Evolutionary conservation across 345 rosid genomes (phyloP).

Genomic region (Pseudoturritis turrita): DNA sequence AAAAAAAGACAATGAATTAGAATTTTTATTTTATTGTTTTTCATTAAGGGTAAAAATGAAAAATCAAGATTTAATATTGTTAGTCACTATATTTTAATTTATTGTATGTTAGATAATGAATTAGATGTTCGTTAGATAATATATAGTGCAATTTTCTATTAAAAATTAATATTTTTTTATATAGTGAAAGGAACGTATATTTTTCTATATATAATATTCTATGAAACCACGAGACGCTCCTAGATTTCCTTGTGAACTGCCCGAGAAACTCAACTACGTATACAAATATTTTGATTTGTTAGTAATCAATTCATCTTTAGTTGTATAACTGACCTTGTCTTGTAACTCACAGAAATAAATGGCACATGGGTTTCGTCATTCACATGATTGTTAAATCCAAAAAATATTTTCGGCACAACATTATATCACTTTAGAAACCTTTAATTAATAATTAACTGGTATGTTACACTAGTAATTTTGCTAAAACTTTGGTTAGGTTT

Average conservation of each 20-base stretch:
- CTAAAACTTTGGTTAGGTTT: background rate
- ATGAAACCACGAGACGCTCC: conserved; percentile 27
- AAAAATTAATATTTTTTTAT: no score
- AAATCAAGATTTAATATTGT: no score
- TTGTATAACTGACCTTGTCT: conserved; percentile 5
- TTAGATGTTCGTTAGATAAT: no score
- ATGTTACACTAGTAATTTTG: background rate
- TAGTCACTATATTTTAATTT: no score
- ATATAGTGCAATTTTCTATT: no score
- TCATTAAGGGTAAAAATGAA: no score
- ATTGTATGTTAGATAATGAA: no score
- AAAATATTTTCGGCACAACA: background rate
- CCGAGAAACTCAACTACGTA: conserved; percentile 53
- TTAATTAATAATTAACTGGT: no score
- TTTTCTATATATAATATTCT: conserved; percentile 27
- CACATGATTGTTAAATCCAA: background rate
- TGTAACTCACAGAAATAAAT: background rate
- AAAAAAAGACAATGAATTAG: no score
- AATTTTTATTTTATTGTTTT: no score
- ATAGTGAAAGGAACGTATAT: background rate
- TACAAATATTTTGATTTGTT: conserved; percentile 17
- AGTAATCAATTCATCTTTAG: background rate
- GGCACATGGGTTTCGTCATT: conserved; percentile 27
- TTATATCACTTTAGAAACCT: background rate
- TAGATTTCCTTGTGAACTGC: conserved; percentile 61